Conservation (phyloP, 2,329 filamentous ascomycete genomes). For the Dothidotthia symphoricarpi region DNA sequence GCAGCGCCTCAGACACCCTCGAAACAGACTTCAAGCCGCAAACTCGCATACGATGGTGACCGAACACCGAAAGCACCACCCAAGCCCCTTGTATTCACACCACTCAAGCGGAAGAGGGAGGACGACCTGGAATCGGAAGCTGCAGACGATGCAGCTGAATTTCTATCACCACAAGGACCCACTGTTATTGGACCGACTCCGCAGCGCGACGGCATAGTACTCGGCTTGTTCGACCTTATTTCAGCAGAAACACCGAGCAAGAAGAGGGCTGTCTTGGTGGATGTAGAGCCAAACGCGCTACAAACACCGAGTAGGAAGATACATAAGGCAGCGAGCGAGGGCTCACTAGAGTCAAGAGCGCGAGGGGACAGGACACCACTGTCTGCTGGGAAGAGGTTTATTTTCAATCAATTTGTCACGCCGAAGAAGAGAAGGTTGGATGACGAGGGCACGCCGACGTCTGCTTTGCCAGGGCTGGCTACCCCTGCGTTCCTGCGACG, state of each 20-base stretch:
- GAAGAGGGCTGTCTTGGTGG: constrained; percentile 28
- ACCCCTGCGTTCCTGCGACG: constrained; percentile 71
- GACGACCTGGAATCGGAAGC: constrained; percentile 17
- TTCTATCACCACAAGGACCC: constrained; percentile 34
- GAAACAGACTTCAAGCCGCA: constrained; percentile 27
- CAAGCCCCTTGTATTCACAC: constrained; percentile 23
- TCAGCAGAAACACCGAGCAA: constrained; percentile 51
- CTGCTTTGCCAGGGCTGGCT: constrained; percentile 50
- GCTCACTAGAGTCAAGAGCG: constrained; percentile 28
- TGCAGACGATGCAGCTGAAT: constrained; percentile 11
- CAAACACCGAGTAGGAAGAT: constrained; percentile 42
- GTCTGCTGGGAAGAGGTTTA: constrained; percentile 59
- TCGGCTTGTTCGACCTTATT: constrained; percentile 74
- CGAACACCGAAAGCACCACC: constrained; percentile 28
- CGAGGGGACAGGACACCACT: constrained; percentile 48
- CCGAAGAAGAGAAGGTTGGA: constrained; percentile 50
- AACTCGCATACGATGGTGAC: constrained; percentile 18
- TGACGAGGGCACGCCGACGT: constrained; percentile 39
- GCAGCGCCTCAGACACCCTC: constrained; percentile 34
- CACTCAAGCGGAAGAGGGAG: constrained; percentile 35
- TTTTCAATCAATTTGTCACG: constrained; percentile 64
- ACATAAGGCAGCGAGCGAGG: constrained; percentile 25
- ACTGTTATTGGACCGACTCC: constrained; percentile 69
- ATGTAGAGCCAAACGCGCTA: constrained; percentile 34
- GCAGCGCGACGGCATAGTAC: constrained; percentile 71